These are phyloP conservation scores for Asclepias syriaca DNA, from an alignment of 257 asterid genomes.

Conservation along the genomic window DNA sequence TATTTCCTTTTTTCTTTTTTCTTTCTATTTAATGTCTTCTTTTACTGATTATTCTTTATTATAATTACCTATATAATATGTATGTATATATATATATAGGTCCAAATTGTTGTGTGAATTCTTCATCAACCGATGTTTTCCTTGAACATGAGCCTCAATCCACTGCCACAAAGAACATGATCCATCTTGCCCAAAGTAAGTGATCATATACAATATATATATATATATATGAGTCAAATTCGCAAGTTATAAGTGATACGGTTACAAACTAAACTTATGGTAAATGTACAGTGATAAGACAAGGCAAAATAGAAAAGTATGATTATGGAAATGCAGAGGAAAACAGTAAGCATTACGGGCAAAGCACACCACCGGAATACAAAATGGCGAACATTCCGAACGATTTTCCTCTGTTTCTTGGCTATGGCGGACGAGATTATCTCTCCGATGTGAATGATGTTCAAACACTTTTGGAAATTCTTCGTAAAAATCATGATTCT, in stretches of 20 bases:
- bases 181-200: constrained; percentile 75
- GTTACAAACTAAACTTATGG: too few relatives aligned
- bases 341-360: constrained; percentile 50
- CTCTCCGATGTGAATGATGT: constrained; percentile 49
- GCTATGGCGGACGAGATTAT: constrained; percentile 57
- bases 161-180: constrained; percentile 68
- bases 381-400: constrained; percentile 42
- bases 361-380: constrained; percentile 49
- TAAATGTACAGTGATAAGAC: constrained; percentile 48
- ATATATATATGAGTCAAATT: too few relatives aligned
- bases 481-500: constrained; percentile 28
- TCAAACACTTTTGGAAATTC: constrained; percentile 26
- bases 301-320: constrained; percentile 45
- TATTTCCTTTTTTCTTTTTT: not conserved
- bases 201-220: not conserved
- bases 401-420: constrained; percentile 48
- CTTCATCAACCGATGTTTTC: constrained; percentile 36
- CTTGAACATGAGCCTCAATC: constrained; percentile 48
- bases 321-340: constrained; percentile 46
- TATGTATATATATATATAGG: constrained; percentile 26
- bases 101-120: constrained; percentile 60
- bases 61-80: not conserved
- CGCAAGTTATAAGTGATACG: too few relatives aligned
- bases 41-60: not conserved
- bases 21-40: not conserved